These are phyloP conservation scores for Globisporangium alternatum DNA, from an alignment of 352 stramenopile genomes.

Conservation along the genomic window DNA sequence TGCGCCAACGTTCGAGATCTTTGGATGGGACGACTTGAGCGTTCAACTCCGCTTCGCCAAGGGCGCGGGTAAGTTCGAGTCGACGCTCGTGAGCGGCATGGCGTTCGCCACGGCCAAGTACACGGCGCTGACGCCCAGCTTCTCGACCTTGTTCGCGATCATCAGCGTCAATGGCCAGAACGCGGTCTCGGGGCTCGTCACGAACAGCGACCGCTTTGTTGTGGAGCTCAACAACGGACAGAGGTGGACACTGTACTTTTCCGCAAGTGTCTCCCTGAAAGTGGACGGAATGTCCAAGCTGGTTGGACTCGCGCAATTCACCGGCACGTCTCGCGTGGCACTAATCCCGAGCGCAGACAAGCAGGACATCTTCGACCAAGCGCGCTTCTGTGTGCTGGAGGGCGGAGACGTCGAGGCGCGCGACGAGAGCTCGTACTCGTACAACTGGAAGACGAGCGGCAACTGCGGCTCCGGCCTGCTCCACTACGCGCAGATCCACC, in stretches of 20 bases:
- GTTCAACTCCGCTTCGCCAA: conserved; percentile 48
- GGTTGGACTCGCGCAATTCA: conserved; percentile 29
- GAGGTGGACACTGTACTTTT: conserved; percentile 62
- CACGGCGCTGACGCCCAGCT: conserved; percentile 35
- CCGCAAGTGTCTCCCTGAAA: conserved; percentile 26
- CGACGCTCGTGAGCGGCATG: conserved; percentile 61
- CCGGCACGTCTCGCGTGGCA: conserved; percentile 29
- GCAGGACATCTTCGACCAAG: conserved; percentile 36
- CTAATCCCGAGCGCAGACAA: conserved; percentile 32
- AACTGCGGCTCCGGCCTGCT: conserved; percentile 48
- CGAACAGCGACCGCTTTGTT: conserved; percentile 41
- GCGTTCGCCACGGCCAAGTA: conserved; percentile 59
- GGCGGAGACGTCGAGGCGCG: conserved; percentile 40
- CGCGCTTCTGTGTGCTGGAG: conserved; percentile 39
- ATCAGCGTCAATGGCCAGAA: conserved; percentile 40
- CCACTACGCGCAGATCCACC: conserved; percentile 61
- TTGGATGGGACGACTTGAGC: conserved; percentile 49
- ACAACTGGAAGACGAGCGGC: conserved; percentile 56
- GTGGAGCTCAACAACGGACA: conserved; percentile 46
- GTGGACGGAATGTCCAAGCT: conserved; percentile 37
- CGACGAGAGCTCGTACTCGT: conserved; percentile 46
- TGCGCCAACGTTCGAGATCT: conserved; percentile 33
- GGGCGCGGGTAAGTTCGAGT: conserved; percentile 35
- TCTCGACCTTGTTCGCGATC: conserved; percentile 45
- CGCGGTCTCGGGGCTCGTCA: conserved; percentile 2